Evolutionary conservation across 2,329 filamentous ascomycete genomes (phyloP).

Genomic region (Aspergillus pseudotamarii): DNA sequence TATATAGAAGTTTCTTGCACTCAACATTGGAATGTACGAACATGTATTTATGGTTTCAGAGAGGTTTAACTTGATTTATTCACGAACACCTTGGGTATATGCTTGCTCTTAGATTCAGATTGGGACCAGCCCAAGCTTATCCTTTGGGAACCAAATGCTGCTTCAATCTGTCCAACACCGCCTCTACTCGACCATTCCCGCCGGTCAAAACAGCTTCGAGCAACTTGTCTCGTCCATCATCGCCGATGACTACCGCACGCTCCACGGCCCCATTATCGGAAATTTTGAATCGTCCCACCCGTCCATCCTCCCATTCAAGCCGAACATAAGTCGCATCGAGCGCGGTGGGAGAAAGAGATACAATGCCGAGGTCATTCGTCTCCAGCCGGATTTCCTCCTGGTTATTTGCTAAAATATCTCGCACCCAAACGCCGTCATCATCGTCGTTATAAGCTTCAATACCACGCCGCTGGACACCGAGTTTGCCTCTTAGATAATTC

Average conservation of each 20-base stretch:
- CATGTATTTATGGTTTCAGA: not conserved
- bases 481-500: constrained; percentile 34
- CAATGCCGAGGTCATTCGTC: constrained; percentile 35
- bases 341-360: constrained; percentile 37
- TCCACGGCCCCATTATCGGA: constrained; percentile 45
- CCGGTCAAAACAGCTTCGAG: constrained; percentile 39
- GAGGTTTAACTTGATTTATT: not conserved
- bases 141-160: constrained; percentile 9
- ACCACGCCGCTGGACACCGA: constrained; percentile 27
- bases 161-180: constrained; percentile 35
- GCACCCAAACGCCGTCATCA: constrained; percentile 16
- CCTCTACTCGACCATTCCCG: constrained; percentile 39
- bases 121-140: not conserved
- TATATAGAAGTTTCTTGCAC: not conserved
- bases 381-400: constrained; percentile 13
- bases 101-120: not conserved
- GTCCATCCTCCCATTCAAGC: constrained; percentile 48
- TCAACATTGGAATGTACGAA: not conserved
- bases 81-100: not conserved
- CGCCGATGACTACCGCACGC: constrained; percentile 46
- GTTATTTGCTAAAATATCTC: constrained; percentile 19
- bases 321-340: constrained; percentile 47
- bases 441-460: constrained; percentile 18
- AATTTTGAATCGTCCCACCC: constrained; percentile 47
- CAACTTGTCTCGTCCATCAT: constrained; percentile 40